phyloP scores from a whole-genome alignment of 306 rosid genomes.

The Betula pendula region DNA sequence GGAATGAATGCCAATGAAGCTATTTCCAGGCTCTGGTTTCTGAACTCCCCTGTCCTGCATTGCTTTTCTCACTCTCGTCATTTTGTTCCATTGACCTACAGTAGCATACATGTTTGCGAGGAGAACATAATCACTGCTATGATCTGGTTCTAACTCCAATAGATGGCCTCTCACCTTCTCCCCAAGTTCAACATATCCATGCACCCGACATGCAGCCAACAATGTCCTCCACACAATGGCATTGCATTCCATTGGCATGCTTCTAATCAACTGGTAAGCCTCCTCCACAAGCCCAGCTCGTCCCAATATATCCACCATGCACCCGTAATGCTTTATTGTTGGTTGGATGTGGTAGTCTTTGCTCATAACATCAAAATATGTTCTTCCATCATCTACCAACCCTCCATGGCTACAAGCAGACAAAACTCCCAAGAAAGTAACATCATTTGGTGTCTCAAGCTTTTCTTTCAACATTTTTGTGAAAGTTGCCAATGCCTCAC shows the following conservation, averaged over 20 bases:
- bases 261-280: slow-evolving; percentile 53
- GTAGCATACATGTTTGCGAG: slow-evolving; percentile 73
- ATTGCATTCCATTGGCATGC: slow-evolving; percentile 64
- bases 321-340: slow-evolving; percentile 74
- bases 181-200: slow-evolving; percentile 58
- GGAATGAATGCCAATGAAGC: slow-evolving; percentile 40
- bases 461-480: slow-evolving; percentile 47
- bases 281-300: slow-evolving; percentile 69
- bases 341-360: slow-evolving; percentile 53
- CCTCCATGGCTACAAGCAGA: slow-evolving; percentile 79
- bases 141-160: slow-evolving; percentile 56
- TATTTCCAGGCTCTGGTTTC: slow-evolving; percentile 61
- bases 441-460: slow-evolving; percentile 48
- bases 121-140: slow-evolving; percentile 78
- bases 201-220: slow-evolving; percentile 62
- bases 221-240: slow-evolving; percentile 78
- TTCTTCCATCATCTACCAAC: slow-evolving; percentile 60
- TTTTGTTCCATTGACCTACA: slow-evolving; percentile 57
- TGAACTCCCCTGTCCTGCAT: slow-evolving; percentile 44
- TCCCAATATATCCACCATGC: slow-evolving; percentile 77
- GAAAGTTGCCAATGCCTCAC: slow-evolving; percentile 52
- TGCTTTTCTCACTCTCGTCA: slow-evolving; percentile 48
- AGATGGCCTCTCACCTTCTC: slow-evolving; percentile 63
- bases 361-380: slow-evolving; percentile 48
- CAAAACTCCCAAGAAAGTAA: slow-evolving; percentile 72